Conservation (phyloP, 306 rosid species). For the Cyamopsis tetragonoloba region DNA sequence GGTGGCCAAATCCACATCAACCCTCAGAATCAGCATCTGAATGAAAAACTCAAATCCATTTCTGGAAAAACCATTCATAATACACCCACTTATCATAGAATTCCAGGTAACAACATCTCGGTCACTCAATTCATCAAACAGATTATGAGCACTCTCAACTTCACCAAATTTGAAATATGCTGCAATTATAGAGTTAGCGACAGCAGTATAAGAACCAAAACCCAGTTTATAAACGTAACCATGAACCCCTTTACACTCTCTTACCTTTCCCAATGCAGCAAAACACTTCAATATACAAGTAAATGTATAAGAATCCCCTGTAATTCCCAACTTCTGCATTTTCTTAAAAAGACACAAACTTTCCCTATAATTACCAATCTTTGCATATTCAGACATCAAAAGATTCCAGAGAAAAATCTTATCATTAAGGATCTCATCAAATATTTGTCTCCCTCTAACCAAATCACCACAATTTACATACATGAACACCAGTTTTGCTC, state of each 20-base stretch:
- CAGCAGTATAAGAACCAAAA: conserved; percentile 38
- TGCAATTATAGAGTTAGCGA: conserved; percentile 49
- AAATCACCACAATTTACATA: conserved; percentile 56
- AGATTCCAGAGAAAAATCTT: conserved; percentile 69
- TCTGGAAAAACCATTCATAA: conserved; percentile 38
- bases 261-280: conserved; percentile 39
- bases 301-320: conserved; percentile 59
- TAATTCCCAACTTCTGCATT: conserved; percentile 52
- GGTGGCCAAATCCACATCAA: conserved; percentile 61
- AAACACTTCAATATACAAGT: conserved; percentile 61
- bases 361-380: conserved; percentile 46
- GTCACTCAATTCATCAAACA: conserved; percentile 67
- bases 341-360: conserved; percentile 46
- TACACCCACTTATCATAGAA: conserved; percentile 72
- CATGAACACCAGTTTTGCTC: conserved; percentile 66
- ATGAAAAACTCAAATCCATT: conserved; percentile 43
- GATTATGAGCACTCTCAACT: conserved; percentile 55
- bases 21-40: conserved; percentile 41
- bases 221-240: conserved; percentile 51
- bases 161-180: conserved; percentile 47
- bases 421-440: conserved; percentile 40
- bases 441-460: conserved; percentile 48
- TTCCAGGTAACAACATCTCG: conserved; percentile 75
- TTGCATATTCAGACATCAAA: conserved; percentile 64
- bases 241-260: conserved; percentile 53